Percentiles rank a stretch among this genome's conserved stretches.
Evolutionary conservation across 1,284 basidiomycete genomes (phyloP).

Genomic region (Cryptococcus sp.): DNA sequence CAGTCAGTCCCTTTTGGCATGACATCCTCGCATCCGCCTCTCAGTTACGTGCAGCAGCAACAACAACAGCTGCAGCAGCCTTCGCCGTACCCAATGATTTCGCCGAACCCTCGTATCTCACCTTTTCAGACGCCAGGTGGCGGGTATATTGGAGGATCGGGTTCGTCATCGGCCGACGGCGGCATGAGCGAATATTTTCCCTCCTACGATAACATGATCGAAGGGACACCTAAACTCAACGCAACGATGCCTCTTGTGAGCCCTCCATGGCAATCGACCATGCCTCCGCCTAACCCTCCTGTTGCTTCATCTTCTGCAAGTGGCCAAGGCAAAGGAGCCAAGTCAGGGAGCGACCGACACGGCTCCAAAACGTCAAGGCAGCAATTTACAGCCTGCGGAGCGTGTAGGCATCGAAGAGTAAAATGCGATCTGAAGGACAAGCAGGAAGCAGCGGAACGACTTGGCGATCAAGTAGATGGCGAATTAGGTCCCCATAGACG

Average conservation of each 20-base stretch:
- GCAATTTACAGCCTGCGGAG: constrained; percentile 84
- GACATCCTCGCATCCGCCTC: not conserved
- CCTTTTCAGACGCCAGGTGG: constrained; percentile 7
- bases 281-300: constrained; percentile 4
- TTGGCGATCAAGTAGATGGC: constrained; percentile 15
- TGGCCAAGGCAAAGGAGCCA: not conserved
- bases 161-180: constrained; percentile 10
- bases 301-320: not conserved
- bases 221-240: not conserved
- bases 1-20: not conserved
- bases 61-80: constrained; percentile 7
- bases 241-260: constrained; percentile 1
- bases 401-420: constrained; percentile 77
- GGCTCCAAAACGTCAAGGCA: constrained; percentile 60
- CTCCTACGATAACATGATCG: not conserved
- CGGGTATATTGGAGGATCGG: constrained; percentile 3
- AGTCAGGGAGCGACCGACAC: not conserved
- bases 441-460: constrained; percentile 38
- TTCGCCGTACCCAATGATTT: not conserved
- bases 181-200: constrained; percentile 22
- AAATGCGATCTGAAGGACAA: constrained; percentile 51
- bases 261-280: constrained; percentile 11
- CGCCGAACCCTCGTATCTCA: not conserved
- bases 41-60: constrained; percentile 5
- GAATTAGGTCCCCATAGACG: constrained; percentile 53